Evolutionary conservation across 208 protist species (phyloP).

Genomic region (Porcisia hertigi): DNA sequence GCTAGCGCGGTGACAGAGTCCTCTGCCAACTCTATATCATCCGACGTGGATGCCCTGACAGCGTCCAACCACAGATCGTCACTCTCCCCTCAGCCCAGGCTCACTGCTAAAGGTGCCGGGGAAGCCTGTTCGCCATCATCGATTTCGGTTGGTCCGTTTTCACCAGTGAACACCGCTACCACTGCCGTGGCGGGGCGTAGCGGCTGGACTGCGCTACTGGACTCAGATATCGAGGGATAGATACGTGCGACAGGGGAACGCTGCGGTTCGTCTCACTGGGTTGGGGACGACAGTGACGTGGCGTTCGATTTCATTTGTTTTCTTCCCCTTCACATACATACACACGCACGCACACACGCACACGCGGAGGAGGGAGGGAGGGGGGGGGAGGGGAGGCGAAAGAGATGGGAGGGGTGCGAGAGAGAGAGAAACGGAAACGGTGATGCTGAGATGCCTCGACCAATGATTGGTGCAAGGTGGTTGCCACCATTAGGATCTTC

Average conservation of each 20-base stretch:
- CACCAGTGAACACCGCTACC: neutral
- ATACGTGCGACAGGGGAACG: neutral
- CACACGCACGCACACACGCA: neutral
- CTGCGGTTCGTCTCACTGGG: neutral
- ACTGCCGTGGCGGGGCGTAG: neutral
- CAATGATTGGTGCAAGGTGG: no score
- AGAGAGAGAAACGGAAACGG: neutral
- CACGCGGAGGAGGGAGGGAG: neutral
- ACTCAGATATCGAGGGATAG: constrained; percentile 21
- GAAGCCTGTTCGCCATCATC: neutral
- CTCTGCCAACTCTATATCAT: neutral
- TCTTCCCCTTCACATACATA: constrained; percentile 26
- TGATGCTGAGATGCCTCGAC: no score
- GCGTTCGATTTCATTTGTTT: neutral
- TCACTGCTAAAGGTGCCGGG: neutral
- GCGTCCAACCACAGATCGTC: neutral
- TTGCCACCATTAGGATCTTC: no score
- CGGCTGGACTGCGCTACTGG: constrained; percentile 19
- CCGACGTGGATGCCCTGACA: neutral
- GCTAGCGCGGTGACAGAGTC: neutral
- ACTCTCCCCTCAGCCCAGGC: neutral
- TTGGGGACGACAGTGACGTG: neutral
- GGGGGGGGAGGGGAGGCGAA: neutral
- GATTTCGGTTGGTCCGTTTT: neutral
- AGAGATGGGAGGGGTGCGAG: neutral